Conservation (phyloP, 2,329 filamentous ascomycete genomes). For the Alternaria angustiovoidea region DNA sequence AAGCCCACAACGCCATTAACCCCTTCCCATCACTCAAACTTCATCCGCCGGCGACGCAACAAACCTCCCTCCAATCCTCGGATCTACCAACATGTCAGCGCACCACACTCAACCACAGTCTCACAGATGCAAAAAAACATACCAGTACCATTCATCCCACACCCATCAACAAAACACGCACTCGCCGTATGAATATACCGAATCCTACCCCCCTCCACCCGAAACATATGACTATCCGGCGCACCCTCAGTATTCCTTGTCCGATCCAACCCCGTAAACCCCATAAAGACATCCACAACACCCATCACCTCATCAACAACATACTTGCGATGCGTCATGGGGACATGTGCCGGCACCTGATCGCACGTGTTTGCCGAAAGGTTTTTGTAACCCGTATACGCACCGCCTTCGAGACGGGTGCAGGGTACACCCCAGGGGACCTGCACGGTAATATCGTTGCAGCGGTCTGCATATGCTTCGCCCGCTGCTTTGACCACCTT, state of each 20-base stretch:
- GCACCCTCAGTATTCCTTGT: constrained; percentile 28
- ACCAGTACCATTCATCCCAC: constrained; percentile 30
- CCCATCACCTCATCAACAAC: constrained; percentile 38
- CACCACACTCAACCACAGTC: not conserved
- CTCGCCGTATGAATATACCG: constrained; percentile 36
- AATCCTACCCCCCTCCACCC: constrained; percentile 32
- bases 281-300: constrained; percentile 34
- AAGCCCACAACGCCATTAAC: too few relatives aligned
- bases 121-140: not conserved
- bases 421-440: constrained; percentile 38
- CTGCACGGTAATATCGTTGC: constrained; percentile 23
- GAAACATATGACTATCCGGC: constrained; percentile 39
- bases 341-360: constrained; percentile 19
- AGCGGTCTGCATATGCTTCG: constrained; percentile 39
- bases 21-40: not conserved
- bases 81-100: not conserved
- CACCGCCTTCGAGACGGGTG: constrained; percentile 35
- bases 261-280: constrained; percentile 35
- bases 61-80: not conserved
- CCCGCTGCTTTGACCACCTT: constrained; percentile 28
- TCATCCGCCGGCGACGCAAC: not conserved
- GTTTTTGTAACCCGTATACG: constrained; percentile 25
- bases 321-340: constrained; percentile 33
- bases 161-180: constrained; percentile 34
- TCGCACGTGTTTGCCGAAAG: constrained; percentile 24